Conservation (phyloP, 805 yeast genomes). For the Zygoascus biomembranicola region DNA sequence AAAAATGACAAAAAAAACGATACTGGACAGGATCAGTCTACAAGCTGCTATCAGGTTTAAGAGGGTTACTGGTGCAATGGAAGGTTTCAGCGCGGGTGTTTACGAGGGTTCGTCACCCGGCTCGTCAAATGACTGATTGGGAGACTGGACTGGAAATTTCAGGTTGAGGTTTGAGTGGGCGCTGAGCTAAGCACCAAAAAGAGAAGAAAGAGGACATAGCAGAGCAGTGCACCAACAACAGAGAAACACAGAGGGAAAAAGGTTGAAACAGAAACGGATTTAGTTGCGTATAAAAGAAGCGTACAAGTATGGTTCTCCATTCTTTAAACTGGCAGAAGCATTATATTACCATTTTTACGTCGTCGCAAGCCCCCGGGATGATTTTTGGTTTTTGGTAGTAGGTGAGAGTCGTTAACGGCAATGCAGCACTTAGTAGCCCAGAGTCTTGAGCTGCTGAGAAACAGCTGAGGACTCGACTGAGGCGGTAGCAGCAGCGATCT, state of each 20-base stretch:
- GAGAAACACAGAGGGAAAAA: too few species aligned
- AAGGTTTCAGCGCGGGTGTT: neutral
- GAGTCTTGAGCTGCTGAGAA: constrained; percentile 87
- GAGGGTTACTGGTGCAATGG: neutral
- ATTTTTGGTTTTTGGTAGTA: neutral
- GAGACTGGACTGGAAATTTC: neutral
- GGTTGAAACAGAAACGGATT: too few species aligned
- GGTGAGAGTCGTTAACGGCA: neutral
- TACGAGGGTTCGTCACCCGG: neutral
- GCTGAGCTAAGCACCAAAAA: too few species aligned
- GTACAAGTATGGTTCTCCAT: too few species aligned
- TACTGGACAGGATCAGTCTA: neutral
- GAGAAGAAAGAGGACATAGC: too few species aligned
- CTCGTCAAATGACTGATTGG: neutral
- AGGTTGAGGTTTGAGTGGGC: neutral
- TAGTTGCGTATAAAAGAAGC: too few species aligned
- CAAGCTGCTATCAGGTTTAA: neutral
- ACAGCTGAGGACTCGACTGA: constrained; percentile 74
- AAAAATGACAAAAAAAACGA: too few species aligned
- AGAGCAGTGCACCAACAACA: too few species aligned
- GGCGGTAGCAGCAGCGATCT: constrained; percentile 79
- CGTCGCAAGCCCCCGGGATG: neutral
- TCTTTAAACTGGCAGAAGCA: too few species aligned
- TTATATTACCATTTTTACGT: too few species aligned
- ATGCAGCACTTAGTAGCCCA: constrained; percentile 72